Percentiles rank a stretch among this genome's conserved stretches.
phyloP scores from a whole-genome alignment of 1,139 yeast genomes.

The Kluyveromyces sp. region DNA sequence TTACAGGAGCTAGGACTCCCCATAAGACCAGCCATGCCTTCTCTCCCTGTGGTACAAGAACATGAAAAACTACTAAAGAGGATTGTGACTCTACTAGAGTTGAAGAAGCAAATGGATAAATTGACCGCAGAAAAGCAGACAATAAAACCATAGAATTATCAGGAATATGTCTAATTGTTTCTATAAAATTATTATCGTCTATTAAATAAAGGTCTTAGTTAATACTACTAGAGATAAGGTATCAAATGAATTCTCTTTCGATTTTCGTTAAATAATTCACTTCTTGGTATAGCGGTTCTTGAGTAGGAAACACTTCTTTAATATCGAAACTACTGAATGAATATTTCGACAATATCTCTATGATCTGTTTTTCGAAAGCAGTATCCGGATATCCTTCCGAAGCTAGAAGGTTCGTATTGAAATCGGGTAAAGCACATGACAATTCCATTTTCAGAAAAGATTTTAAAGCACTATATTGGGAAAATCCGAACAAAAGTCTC shows the following conservation, averaged over 20 bases:
- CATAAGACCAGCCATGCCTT: constrained; percentile 78
- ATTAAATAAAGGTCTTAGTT: too few relatives aligned
- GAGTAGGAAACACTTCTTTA: background rate
- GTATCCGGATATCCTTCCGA: background rate
- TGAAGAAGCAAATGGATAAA: constrained; percentile 83
- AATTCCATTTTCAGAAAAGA: background rate
- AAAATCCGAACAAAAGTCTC: constrained; percentile 14
- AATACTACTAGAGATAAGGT: too few relatives aligned
- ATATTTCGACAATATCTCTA: background rate
- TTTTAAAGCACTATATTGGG: constrained; percentile 8
- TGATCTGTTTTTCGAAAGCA: background rate
- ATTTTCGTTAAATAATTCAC: background rate
- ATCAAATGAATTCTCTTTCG: background rate
- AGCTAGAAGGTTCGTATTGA: background rate
- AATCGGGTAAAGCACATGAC: background rate
- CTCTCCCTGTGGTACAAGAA: constrained; percentile 68
- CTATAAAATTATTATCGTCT: too few relatives aligned
- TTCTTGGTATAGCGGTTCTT: background rate
- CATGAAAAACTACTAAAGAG: constrained; percentile 72
- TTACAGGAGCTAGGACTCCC: constrained; percentile 76
- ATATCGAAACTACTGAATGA: background rate
- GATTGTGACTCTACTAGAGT: constrained; percentile 67
- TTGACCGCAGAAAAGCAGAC: constrained; percentile 64
- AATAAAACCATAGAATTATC: background rate
- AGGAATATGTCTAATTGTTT: too few relatives aligned